Evolutionary conservation across 2,329 filamentous ascomycete genomes (phyloP), one percentile per base, ranked within the genome.

Genomic region (Xylariaceae sp.): DNA sequence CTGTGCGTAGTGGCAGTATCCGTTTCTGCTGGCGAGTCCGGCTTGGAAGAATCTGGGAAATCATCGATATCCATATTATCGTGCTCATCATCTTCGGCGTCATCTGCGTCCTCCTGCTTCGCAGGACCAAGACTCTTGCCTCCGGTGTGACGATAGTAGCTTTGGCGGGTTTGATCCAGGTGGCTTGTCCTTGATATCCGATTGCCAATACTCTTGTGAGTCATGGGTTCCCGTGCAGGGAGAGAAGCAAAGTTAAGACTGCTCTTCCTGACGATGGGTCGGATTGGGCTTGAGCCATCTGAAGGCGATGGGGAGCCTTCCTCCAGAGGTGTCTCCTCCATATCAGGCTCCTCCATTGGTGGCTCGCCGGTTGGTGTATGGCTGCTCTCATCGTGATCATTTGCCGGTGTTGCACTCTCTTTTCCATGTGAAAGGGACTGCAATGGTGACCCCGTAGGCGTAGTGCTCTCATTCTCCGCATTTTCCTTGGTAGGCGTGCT

Each of bases 241-340:
- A 99, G 80, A 15, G 94, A 91, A 44, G 94, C 91, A 75, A 99
- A 97, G 60, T 89, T 96, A 61, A 99, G 81, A 72, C 93, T 97
- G 75, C 92, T 96, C 79, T 97, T 97, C 61, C 93, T 87, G 65
- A 95, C 83, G 35, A 90, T 79, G 1, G 88, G 88, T 65, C 90
- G 82, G 53, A 89, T 85, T 0, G 89, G 89, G 66, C 88, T 92
- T 0, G 89, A 90, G 0, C 78, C 81, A 52, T 90, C 87, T 1
- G 88, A 89, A 13, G 83, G 82, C 2, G 86, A 88, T 61, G 80
- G 61, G 23, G 66, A 64, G 1, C 60, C 53, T 47, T 71, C 71
- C 41, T 73, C 71, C 9, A 67, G 58, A 4, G 58, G 67, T 35
- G 63, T 62, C 17, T 72, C 71, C 65, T 65, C 64, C 17, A 51